Evolutionary conservation across 768 basidiomycete species (phyloP).

Genomic region (Auriscalpium microsporum): DNA sequence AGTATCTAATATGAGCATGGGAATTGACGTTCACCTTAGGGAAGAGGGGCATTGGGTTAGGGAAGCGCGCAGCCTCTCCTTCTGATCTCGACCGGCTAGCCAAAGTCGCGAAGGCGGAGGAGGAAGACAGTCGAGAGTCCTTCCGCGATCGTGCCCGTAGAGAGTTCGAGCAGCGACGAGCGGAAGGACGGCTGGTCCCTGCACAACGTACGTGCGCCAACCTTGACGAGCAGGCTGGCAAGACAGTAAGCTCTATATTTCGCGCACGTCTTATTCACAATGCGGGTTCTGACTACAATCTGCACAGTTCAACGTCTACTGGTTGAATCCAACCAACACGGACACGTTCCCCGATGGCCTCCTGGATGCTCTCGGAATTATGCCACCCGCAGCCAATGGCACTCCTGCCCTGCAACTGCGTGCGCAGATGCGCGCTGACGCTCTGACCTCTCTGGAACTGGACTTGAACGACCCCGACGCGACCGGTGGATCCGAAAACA

Average conservation of each 20-base stretch:
- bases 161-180: constrained; percentile 70
- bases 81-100: constrained; percentile 52
- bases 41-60: constrained; percentile 64
- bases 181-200: constrained; percentile 59
- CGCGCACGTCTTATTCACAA: background rate
- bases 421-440: constrained; percentile 68
- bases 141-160: constrained; percentile 65
- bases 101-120: constrained; percentile 62
- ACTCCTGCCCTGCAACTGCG: constrained; percentile 36
- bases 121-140: constrained; percentile 42
- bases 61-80: constrained; percentile 65
- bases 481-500: constrained; percentile 16
- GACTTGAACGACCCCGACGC: constrained; percentile 32
- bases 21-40: constrained; percentile 33
- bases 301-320: constrained; percentile 70
- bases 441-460: constrained; percentile 40
- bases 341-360: constrained; percentile 63
- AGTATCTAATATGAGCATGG: background rate
- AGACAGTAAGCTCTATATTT: constrained; percentile 38
- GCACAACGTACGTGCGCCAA: constrained; percentile 68
- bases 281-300: background rate
- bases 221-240: constrained; percentile 67
- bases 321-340: constrained; percentile 59
- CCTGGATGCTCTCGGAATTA: constrained; percentile 44
- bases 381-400: constrained; percentile 24